Evolutionary conservation across 495 filamentous ascomycete genomes (phyloP).

Genomic region (Aspergillus campestris): DNA sequence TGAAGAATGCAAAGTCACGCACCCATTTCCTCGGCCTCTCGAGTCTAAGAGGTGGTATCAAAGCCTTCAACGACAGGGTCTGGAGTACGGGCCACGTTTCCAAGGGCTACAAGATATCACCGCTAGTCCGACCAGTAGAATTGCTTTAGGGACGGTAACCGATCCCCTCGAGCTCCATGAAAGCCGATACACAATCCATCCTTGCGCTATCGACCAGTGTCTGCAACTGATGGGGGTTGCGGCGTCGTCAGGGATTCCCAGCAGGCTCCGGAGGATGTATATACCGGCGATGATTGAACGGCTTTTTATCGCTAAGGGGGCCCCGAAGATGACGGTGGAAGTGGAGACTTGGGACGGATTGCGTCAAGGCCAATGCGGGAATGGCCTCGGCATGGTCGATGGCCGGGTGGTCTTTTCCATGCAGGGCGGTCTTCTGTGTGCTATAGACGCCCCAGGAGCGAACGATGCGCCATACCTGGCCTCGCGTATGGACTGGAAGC

Average conservation of each 20-base stretch:
- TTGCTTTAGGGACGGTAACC: conserved; percentile 3
- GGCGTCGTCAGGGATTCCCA: conserved; percentile 12
- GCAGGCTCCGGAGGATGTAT: conserved; percentile 13
- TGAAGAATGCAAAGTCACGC: not conserved
- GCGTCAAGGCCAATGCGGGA: too few relatives aligned
- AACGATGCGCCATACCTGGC: too few relatives aligned
- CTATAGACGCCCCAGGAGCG: too few relatives aligned
- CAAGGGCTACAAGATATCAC: conserved; percentile 18
- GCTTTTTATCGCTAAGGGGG: too few relatives aligned
- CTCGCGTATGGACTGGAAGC: too few relatives aligned
- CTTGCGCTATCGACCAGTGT: conserved; percentile 32
- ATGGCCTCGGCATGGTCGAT: too few relatives aligned
- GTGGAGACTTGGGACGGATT: too few relatives aligned
- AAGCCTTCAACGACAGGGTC: conserved; percentile 22
- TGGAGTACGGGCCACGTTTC: conserved; percentile 27
- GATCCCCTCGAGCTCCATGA: not conserved
- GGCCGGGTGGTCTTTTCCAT: too few relatives aligned
- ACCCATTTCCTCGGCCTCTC: conserved; percentile 1
- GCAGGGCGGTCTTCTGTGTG: too few relatives aligned
- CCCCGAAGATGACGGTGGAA: too few relatives aligned
- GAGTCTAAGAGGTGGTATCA: conserved; percentile 15
- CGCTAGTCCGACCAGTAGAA: conserved; percentile 4
- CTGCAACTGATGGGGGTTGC: conserved; percentile 32
- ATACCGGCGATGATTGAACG: conserved; percentile 3
- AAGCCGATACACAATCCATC: conserved; percentile 32